These are phyloP conservation scores for Hemileia vastatrix DNA, from an alignment of 1,284 basidiomycete genomes.

Conservation along the genomic window DNA sequence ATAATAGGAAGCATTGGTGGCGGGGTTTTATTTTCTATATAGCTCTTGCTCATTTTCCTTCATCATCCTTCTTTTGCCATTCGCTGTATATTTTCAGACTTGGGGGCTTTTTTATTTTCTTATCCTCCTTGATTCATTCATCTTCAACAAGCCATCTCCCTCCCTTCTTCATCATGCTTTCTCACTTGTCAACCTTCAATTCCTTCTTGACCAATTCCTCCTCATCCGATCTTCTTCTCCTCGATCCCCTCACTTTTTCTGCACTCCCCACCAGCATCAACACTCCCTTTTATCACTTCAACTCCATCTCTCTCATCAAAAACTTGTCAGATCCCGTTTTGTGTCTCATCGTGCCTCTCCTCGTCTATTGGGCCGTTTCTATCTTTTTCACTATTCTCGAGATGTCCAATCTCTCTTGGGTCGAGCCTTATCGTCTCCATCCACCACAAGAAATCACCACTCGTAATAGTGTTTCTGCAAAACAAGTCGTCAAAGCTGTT, in stretches of 20 bases:
- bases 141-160: background rate
- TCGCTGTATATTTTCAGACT: no score
- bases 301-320: constrained; percentile 52
- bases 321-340: constrained; percentile 63
- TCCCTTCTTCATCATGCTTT: background rate
- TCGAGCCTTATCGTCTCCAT: constrained; percentile 79
- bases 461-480: constrained; percentile 64
- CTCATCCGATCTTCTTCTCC: background rate
- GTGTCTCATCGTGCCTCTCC: constrained; percentile 63
- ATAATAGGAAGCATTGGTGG: no score
- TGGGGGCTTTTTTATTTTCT: no score
- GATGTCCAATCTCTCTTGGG: constrained; percentile 56
- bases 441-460: constrained; percentile 68
- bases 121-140: no score
- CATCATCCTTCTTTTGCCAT: no score
- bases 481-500: constrained; percentile 66
- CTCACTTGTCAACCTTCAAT: background rate
- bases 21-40: no score
- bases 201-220: background rate
- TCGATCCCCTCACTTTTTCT: background rate
- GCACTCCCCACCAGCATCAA: background rate
- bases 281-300: constrained; percentile 50
- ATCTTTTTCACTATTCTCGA: constrained; percentile 75
- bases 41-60: no score
- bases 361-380: constrained; percentile 80